These are phyloP conservation scores for Luffa acutangula DNA, from an alignment of 306 rosid genomes.

Conservation along the genomic window DNA sequence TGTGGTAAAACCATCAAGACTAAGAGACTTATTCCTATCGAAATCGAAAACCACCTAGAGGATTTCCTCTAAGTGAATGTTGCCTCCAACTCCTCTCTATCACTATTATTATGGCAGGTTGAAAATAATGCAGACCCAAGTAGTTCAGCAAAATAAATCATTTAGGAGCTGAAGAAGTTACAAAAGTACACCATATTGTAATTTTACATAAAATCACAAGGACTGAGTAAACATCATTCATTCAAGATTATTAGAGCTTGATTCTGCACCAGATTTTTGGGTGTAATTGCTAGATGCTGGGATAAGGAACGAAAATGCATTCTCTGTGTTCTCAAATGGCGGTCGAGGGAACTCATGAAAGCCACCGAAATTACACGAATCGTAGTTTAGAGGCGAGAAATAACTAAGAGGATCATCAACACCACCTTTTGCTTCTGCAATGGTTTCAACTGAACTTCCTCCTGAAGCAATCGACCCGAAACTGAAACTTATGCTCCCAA, in stretches of 20 bases:
- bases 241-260: constrained; percentile 28
- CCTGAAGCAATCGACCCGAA: constrained; percentile 41
- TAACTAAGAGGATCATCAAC: constrained; percentile 62
- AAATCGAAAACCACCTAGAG: too few relatives aligned
- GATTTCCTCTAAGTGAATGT: too few relatives aligned
- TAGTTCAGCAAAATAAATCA: background rate
- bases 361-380: constrained; percentile 63
- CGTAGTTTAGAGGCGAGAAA: constrained; percentile 74
- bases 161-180: background rate
- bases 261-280: constrained; percentile 49
- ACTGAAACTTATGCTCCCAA: constrained; percentile 41
- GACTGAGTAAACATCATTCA: constrained; percentile 2
- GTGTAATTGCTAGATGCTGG: constrained; percentile 53
- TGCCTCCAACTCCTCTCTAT: too few relatives aligned
- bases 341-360: constrained; percentile 83
- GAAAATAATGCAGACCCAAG: background rate
- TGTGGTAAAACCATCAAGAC: too few relatives aligned
- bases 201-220: constrained; percentile 13
- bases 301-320: constrained; percentile 62
- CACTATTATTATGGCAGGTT: background rate
- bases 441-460: constrained; percentile 31
- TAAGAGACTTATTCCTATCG: too few relatives aligned
- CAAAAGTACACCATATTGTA: background rate
- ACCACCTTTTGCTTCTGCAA: constrained; percentile 45
- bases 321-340: constrained; percentile 69